These are phyloP conservation scores for Sistotremastrum niveocremeum DNA, from an alignment of 768 basidiomycete genomes.

Conservation along the genomic window DNA sequence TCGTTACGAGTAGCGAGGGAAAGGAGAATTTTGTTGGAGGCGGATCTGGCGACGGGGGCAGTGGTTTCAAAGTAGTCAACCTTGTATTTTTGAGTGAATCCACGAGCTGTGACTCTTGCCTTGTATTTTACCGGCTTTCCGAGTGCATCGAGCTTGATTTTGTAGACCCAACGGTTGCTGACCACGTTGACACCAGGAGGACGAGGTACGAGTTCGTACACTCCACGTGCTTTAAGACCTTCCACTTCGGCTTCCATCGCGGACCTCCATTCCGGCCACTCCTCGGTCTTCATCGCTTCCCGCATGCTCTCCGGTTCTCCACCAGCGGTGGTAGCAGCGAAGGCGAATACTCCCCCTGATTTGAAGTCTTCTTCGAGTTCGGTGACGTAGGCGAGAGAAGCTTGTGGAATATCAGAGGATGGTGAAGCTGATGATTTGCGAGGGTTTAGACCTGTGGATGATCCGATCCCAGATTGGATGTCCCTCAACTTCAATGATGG, in stretches of 20 bases:
- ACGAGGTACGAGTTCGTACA: conserved; percentile 11
- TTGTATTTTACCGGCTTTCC: conserved; percentile 20
- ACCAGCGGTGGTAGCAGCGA: too few relatives aligned
- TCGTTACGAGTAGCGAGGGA: conserved; percentile 20
- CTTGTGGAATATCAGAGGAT: too few relatives aligned
- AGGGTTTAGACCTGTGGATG: too few relatives aligned
- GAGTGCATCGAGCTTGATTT: conserved; percentile 13
- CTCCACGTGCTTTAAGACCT: conserved; percentile 6
- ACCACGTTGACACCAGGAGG: conserved; percentile 9
- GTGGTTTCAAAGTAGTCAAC: too few relatives aligned
- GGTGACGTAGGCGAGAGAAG: too few relatives aligned
- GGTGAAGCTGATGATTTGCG: too few relatives aligned
- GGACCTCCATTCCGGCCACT: conserved; percentile 10
- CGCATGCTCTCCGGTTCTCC: too few relatives aligned
- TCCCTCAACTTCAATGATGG: too few relatives aligned
- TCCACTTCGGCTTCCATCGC: conserved; percentile 13
- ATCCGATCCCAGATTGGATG: too few relatives aligned
- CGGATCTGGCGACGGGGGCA: too few relatives aligned
- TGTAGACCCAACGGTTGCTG: conserved; percentile 15
- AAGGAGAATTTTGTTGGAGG: conserved; percentile 22
- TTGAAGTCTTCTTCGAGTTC: too few relatives aligned
- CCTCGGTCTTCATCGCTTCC: conserved; percentile 11
- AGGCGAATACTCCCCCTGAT: too few relatives aligned
- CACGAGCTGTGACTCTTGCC: conserved; percentile 27
- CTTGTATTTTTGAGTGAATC: conserved; percentile 28